phyloP scores from a whole-genome alignment of 129 eudicot genomes.

The Mikania micrantha region DNA sequence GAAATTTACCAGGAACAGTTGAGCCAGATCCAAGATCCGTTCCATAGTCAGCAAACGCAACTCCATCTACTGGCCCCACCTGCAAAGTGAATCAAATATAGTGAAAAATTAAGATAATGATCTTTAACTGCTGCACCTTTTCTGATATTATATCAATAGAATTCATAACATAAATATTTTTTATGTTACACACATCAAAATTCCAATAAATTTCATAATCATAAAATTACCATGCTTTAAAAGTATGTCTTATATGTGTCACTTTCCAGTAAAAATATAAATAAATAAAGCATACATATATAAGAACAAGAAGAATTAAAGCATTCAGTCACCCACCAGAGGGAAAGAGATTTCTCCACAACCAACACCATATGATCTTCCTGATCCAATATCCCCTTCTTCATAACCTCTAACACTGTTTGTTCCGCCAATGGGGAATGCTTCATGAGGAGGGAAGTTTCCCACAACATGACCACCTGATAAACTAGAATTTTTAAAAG shows the following conservation, averaged over 20 bases:
- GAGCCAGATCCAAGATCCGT: slow-evolving; percentile 96
- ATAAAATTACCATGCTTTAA: background rate
- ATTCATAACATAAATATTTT: background rate
- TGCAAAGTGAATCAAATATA: slow-evolving; percentile 19
- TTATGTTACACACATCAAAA: background rate
- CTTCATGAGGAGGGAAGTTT: slow-evolving; percentile 96
- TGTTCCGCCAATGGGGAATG: slow-evolving; percentile 94
- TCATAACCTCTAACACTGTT: slow-evolving; percentile 97
- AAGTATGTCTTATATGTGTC: background rate
- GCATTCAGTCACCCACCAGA: slow-evolving; percentile 42
- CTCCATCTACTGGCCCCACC: slow-evolving; percentile 84
- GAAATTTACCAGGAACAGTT: slow-evolving; percentile 65
- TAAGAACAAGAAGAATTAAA: background rate
- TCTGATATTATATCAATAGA: background rate
- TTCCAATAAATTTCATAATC: background rate
- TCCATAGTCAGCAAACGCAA: slow-evolving; percentile 82
- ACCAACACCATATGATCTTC: slow-evolving; percentile 88
- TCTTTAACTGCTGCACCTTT: background rate
- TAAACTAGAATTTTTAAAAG: slow-evolving; percentile 32
- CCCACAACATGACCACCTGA: slow-evolving; percentile 98
- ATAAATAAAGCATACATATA: background rate
- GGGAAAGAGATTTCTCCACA: slow-evolving; percentile 94
- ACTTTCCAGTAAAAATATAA: background rate
- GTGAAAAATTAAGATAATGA: too few species aligned
- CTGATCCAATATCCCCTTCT: slow-evolving; percentile 97